Evolutionary conservation across 805 yeast species (phyloP).

Genomic region (Myxozyma lipomycoides): DNA sequence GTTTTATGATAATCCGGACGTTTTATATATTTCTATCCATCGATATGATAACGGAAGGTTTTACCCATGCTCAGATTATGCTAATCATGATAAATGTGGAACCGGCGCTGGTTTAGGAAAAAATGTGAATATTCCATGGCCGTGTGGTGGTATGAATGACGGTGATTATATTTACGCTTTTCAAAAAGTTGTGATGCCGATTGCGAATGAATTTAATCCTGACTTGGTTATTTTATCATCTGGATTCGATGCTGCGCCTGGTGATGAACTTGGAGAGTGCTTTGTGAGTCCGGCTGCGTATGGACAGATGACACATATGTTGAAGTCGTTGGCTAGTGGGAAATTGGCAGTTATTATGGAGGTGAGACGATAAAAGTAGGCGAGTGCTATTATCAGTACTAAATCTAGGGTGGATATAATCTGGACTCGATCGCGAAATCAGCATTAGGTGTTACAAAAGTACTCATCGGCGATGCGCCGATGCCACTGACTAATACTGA

Average conservation of each 20-base stretch:
- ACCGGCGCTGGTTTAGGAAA: constrained; percentile 78
- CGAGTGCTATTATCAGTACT: background rate
- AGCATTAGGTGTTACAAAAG: constrained; percentile 89
- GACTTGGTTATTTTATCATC: constrained; percentile 90
- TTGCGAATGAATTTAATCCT: constrained; percentile 83
- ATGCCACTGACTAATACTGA: constrained; percentile 58
- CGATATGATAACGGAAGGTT: constrained; percentile 88
- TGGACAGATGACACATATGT: constrained; percentile 91
- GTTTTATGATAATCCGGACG: constrained; percentile 83
- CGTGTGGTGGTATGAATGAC: constrained; percentile 84
- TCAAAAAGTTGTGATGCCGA: constrained; percentile 78
- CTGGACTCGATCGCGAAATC: constrained; percentile 84
- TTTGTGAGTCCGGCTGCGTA: constrained; percentile 94
- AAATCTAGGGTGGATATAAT: constrained; percentile 79
- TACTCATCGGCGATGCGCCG: constrained; percentile 92
- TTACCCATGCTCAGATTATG: constrained; percentile 90
- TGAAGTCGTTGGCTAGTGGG: constrained; percentile 84
- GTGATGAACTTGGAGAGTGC: constrained; percentile 95
- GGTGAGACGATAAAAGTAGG: constrained; percentile 1
- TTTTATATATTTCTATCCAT: constrained; percentile 85
- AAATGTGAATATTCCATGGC: constrained; percentile 90
- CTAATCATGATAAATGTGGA: constrained; percentile 77
- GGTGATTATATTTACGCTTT: constrained; percentile 94
- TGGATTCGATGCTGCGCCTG: constrained; percentile 98
- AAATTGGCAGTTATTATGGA: constrained; percentile 84